Evolutionary conservation across 169 alveolate species (phyloP), one percentile per base, ranked within the genome.

Genomic region (Plasmodium billcollinsi): DNA sequence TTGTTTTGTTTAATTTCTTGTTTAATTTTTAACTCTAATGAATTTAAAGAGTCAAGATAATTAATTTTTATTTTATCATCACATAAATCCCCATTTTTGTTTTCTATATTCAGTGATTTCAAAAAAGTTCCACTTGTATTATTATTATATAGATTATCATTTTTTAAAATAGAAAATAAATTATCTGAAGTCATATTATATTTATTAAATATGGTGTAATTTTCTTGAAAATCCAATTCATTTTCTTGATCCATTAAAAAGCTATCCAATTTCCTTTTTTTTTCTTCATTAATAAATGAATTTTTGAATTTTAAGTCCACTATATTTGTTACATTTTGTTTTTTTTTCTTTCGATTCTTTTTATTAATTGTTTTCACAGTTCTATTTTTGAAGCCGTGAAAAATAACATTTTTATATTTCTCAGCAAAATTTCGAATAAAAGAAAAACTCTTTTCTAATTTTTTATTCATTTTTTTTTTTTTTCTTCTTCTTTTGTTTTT

Each of bases 201-300:
- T 50, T 78, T 78, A 71, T 43, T 78, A 66, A 78, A 66, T 33
- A 78, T 2, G 20, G 75, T 20, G 43, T 65, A 65, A 70, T 78
- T 78, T 78, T 78, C 89, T 6, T 78, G 89, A 1, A 24, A 65
- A 78, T 78, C 89, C 69, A 78, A 26, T 66, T 63, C 89, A 9
- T 65, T 78, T 20, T 78, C 89, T 58, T 78, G 89, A 58, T 66
- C 50, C 50, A 78, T 78, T 58, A 78, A 59, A 52, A 65, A 78
- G 15, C 21, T 66, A 49, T 54, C 71, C 50, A 78, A 33, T 70
- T 78, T 78, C 49, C 45, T 65, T 59, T 59, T 78, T 65, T 78
- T 78, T 14, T 78, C 78, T 63, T 78, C 89, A 45, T 65, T 78
- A 29, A 58, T 14, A 14, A n/a, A 49, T 65, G 14, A 11, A 18